Evolutionary conservation across 2,329 filamentous ascomycete genomes (phyloP), one percentile per base, ranked within the genome.

Genomic region (Periconia digitata): DNA sequence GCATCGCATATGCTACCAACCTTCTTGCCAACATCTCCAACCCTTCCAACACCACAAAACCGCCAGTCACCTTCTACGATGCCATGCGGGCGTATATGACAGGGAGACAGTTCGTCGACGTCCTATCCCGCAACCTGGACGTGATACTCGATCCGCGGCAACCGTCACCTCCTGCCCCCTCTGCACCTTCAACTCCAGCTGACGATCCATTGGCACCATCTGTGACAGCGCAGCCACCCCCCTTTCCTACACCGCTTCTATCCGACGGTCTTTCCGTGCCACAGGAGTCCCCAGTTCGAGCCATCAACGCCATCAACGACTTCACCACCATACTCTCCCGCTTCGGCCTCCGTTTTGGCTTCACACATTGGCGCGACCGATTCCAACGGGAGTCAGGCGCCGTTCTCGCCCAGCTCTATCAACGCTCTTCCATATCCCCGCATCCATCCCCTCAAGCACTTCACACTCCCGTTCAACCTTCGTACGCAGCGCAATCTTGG

Each of bases 61-160:
- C 86, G 4, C 87, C 92, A 43, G 83, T 94, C 61, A 92, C 89
- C 1, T 96, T 92, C 60, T 86, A 95, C 63, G 92, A 96, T 65
- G 89, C 91, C 1, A 80, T 95, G 62, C 85, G 92, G 44, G 85
- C 90, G 1, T 94, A 89, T 63, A 95, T 83, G 71, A 81, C 83
- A 1, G 80, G 79, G 15, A 74, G 75, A 38, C 79, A 81, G 45
- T 80, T 86, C 44, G 72, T 85, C 22, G 76, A 82, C 49, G 73
- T 83, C 1, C 63, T 86, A 18, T 76, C 75, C 46, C 74, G 77
- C n/a, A 78, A 80, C 56, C 74, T 76, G 35, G 78, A 84, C 10
- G 59, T 62, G 3, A 66, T 79, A 1, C 64, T 73, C 15, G 63
- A 70, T 6, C 73, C 73, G n/a, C 55, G 67, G 6, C 71, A 71